Evolutionary conservation across 1,139 yeast genomes (phyloP), one percentile per base, ranked within the genome.

Genomic region (Blastobotrys elegans): DNA sequence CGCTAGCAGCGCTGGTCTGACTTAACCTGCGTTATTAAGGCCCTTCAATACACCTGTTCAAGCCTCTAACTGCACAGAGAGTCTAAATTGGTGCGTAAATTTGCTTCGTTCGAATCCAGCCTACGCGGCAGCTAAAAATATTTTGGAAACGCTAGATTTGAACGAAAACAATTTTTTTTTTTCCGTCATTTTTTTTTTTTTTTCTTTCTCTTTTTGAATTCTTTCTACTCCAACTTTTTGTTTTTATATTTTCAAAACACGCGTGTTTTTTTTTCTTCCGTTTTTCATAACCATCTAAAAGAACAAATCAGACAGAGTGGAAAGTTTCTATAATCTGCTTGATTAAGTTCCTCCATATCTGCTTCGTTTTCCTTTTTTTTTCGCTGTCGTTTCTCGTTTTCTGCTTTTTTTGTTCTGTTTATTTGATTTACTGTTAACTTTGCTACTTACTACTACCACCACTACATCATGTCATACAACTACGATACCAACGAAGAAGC

Each of bases 401-500:
- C 11, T 41, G 3, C 22, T 32, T 41, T 21, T 5, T 31, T 37
- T 37, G 10, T 11, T 18, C 17, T 34, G 32, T 26, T 34, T 18
- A 4, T 42, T 22, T 32, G 18, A 7, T 31, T 32, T 40, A 3
- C 21, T 20, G 3, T 14, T 17, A 16, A 16, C 24, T n/a, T 38
- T 29, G 24, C 16, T 38, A 35, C 27, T 36, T 13, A 17, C 11
- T n/a, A n/a, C n/a, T n/a, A n/a, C n/a, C n/a, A n/a, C n/a, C n/a
- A 18, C 24, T 16, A 27, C 14, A 26, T n/a, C 22, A 35, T 36
- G 46, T 43, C 46, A 21, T 35, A 35, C 35, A 43, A 35, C 16
- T 37, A 43, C 24, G 46, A 43, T n/a, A 22, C 27, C 10, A 36
- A 16, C 11, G 10, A 14, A 14, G 35, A 14, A 10, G 16, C 33